Base-by-base conservation (phyloP, 164 flowering plant species). In the Liquidambar formosana region DNA sequence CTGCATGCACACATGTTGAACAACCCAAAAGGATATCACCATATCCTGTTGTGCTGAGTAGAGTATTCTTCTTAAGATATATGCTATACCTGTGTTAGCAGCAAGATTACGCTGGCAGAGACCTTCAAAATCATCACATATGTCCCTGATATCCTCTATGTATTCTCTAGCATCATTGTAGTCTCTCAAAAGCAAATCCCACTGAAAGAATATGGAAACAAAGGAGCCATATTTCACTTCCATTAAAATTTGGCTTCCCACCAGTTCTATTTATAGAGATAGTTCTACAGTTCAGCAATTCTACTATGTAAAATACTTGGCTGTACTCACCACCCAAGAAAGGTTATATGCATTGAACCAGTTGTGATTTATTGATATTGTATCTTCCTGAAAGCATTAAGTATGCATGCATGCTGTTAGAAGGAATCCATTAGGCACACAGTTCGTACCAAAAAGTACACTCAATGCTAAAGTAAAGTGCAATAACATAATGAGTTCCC, bases 101-200 rank as follows among this genome's bases (percentile, higher is more conserved):
- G 96, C 94, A 74, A 96, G 97, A 82, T 96, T 96, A 5, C 95
- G 86, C 74, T 96, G 99, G 75, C 98, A 96, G 58, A 96, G 92
- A 66, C 85, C 85, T 88, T 96, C 98, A 80, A 96, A 91, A 79
- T 93, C 88, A 76, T 96, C 96, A 80, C 92, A 91, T 56, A 95
- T 91, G 69, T 93, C 98, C 75, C 79, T 88, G 33, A 95, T 82
- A 78, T 95, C 99, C 65, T 93, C 97, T 77, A 95, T 93, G 72
- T 85, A 90, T 71, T 84, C 90, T 78, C 78, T 85, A n/a, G 98
- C 97, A 78, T 91, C 98, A 10, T 80, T 78, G 76, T 91, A 93
- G 73, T 95, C 98, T 66, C 77, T 83, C 63, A 78, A 66, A 47
- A 96, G 90, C 66, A 96, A 74, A 71, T 86, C 84, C 96, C 96